Evolutionary conservation across 202 grass and related monocot species (phyloP).

Genomic region (Elaeis oleifera): DNA sequence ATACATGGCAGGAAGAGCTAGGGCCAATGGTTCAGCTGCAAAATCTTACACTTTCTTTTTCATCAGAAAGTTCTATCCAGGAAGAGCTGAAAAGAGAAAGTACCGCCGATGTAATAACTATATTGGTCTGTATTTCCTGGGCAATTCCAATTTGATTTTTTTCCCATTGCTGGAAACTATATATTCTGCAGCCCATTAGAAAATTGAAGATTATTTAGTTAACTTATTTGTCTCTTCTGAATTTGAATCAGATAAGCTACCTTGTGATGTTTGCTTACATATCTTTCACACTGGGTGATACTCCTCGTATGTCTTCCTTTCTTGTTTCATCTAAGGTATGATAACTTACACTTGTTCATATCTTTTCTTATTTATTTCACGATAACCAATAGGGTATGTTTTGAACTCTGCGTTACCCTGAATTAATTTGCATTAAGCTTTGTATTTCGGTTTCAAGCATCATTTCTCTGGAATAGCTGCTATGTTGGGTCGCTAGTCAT

Average conservation of each 20-base stretch:
- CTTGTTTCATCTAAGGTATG: conserved; percentile 93
- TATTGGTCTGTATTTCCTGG: conserved; percentile 50
- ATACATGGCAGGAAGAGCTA: conserved; percentile 66
- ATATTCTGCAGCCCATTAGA: too few species aligned
- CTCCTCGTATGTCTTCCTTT: conserved; percentile 46
- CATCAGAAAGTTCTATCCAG: conserved; percentile 89
- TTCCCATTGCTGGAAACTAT: conserved; percentile 14
- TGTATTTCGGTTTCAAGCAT: too few species aligned
- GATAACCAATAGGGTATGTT: too few species aligned
- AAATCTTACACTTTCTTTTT: conserved; percentile 83
- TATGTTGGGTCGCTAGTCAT: too few species aligned
- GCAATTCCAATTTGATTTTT: conserved; percentile 1
- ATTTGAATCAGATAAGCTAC: conserved; percentile 84
- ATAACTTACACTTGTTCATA: conserved; percentile 2
- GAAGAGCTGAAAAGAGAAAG: conserved; percentile 93
- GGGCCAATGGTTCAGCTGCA: conserved; percentile 66
- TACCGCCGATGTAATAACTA: conserved; percentile 83
- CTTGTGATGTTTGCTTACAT: conserved; percentile 98
- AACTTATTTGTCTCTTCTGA: conserved; percentile 14
- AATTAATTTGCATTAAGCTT: too few species aligned
- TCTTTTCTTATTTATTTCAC: not conserved
- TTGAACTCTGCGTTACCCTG: too few species aligned
- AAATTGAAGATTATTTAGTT: too few species aligned
- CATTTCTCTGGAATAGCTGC: too few species aligned
- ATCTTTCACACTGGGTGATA: conserved; percentile 80